Evolutionary conservation across 2,329 filamentous ascomycete genomes (phyloP).

Genomic region (Xylariaceae sp.): DNA sequence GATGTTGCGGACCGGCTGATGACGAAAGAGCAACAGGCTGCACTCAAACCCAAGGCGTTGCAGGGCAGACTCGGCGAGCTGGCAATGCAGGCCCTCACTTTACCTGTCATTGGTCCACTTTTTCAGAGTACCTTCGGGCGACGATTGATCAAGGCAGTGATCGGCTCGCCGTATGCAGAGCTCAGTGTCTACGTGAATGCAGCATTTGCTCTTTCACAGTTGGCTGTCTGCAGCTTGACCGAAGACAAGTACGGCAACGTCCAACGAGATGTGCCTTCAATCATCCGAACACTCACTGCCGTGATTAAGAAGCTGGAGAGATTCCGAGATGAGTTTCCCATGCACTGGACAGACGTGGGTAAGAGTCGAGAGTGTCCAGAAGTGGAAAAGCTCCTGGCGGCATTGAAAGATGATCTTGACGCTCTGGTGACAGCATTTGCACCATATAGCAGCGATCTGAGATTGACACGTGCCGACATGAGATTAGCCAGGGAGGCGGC

Average conservation of each 20-base stretch:
- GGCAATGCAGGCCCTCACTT: conserved; percentile 43
- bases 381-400: conserved; percentile 66
- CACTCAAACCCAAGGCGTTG: conserved; percentile 49
- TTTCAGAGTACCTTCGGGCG: conserved; percentile 70
- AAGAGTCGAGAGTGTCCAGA: conserved; percentile 57
- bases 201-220: conserved; percentile 63
- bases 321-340: conserved; percentile 57
- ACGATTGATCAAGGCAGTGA: conserved; percentile 63
- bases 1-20: conserved; percentile 48
- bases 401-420: conserved; percentile 62
- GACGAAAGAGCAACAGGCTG: conserved; percentile 53
- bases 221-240: conserved; percentile 69
- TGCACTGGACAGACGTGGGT: conserved; percentile 78
- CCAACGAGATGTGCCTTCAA: conserved; percentile 72
- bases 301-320: conserved; percentile 68
- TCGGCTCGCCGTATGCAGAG: conserved; percentile 72
- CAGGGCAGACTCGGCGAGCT: conserved; percentile 47
- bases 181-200: conserved; percentile 68
- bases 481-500: conserved; percentile 68
- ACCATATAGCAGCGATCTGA: conserved; percentile 68
- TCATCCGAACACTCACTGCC: conserved; percentile 70
- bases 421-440: conserved; percentile 71
- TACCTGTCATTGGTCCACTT: conserved; percentile 59
- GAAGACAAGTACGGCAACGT: conserved; percentile 87
- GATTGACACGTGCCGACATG: conserved; percentile 69